phyloP scores from a whole-genome alignment of 805 yeast genomes.

The Wickerhamomyces kurtzmanii region DNA sequence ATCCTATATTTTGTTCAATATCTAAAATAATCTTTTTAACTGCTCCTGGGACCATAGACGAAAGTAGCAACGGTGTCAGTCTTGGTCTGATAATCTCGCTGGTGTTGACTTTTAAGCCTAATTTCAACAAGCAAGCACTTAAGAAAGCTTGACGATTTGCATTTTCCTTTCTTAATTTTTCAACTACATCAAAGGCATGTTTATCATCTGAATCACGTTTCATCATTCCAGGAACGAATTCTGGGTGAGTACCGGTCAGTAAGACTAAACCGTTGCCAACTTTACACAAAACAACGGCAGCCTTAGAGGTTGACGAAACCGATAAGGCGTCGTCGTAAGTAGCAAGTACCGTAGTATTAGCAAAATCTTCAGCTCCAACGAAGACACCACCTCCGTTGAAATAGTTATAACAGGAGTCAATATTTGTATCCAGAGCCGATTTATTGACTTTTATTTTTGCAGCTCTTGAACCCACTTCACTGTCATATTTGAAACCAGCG shows the following conservation, averaged over 20 bases:
- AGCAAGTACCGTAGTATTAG: constrained; percentile 66
- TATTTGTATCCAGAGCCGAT: constrained; percentile 18
- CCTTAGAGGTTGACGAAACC: constrained; percentile 34
- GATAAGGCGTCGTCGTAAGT: constrained; percentile 47
- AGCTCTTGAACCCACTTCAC: constrained; percentile 69
- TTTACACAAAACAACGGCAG: constrained; percentile 64
- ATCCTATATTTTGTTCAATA: constrained; percentile 23
- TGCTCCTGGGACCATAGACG: constrained; percentile 26
- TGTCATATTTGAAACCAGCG: constrained; percentile 70
- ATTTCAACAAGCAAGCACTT: constrained; percentile 39
- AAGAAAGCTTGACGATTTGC: constrained; percentile 45
- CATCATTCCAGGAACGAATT: constrained; percentile 53
- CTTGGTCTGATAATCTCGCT: constrained; percentile 43
- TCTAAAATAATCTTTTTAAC: constrained; percentile 22
- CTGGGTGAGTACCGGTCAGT: constrained; percentile 86
- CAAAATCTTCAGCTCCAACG: constrained; percentile 55
- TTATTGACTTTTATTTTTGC: constrained; percentile 32
- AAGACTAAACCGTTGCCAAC: constrained; percentile 72
- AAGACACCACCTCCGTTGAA: constrained; percentile 90
- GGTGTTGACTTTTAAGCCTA: constrained; percentile 65
- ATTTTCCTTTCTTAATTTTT: constrained; percentile 32
- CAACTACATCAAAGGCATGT: constrained; percentile 24
- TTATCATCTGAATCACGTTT: constrained; percentile 20
- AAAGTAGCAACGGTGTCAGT: constrained; percentile 55
- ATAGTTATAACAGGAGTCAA: constrained; percentile 29